Evolutionary conservation across 2,329 filamentous ascomycete species (phyloP), one percentile per base, ranked within the genome.

Genomic region (Aspergillus sp.): DNA sequence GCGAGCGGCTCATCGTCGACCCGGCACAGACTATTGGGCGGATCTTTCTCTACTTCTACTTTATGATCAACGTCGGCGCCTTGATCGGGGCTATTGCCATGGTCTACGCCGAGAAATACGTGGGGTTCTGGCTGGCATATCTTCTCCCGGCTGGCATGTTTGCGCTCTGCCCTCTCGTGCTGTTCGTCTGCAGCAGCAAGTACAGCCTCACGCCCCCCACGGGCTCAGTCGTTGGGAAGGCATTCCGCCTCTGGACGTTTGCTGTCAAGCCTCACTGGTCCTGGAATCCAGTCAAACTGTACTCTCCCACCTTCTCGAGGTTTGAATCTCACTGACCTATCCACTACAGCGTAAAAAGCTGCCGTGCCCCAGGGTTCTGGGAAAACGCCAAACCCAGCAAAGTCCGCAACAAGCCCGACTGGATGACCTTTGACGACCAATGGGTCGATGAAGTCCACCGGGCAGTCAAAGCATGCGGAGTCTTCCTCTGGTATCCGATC

Each of bases 361-460:
- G 68, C 57, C 45, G 57, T n/a, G 50, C 59, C 0, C 51, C 51
- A 22, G 64, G 65, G 13, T 70, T 71, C 50, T 70, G 69, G 69
- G 63, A 66, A 9, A 58, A 61, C 4, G 68, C 63, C 9, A 70
- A 71, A 38, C 69, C 69, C 3, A 70, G 67, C 51, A 67, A 57
- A 7, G 23, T 69, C 11, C 54, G 64, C 13, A 66, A 62, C 23
- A 65, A 54, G 48, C 69, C 69, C 8, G 28, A 57, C 3, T 71
- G 69, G 69, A 92, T 93, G 88, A 90, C 88, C 0, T 92, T 92
- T 68, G 90, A 93, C 66, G 91, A 93, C 68, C 84, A 86, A 56
- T 93, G 90, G 90, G 90, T 93, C 48, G 90, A 92, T 72, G 89
- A 93, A 73, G 86, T 92, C 55, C 83, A 83, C 59, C 87, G 90